phyloP scores from a whole-genome alignment of 139 green algal genomes.

The Chlamydomonas incerta region DNA sequence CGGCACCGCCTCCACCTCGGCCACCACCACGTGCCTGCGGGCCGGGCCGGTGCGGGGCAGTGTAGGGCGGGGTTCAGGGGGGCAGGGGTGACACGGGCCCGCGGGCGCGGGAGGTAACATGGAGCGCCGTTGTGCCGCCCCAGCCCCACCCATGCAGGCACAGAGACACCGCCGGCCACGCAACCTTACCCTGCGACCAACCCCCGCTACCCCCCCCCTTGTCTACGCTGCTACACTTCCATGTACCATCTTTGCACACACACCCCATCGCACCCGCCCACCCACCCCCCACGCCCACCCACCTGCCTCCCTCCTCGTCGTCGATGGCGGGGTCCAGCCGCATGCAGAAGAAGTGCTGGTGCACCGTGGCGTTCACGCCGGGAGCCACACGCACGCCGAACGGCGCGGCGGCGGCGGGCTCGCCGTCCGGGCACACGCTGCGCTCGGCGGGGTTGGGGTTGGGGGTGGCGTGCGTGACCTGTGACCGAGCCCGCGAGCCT shows the following conservation, averaged over 20 bases:
- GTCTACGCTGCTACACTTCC: too few relatives aligned
- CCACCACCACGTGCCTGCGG: conserved; percentile 61
- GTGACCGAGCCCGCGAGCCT: too few relatives aligned
- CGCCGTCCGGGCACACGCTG: conserved; percentile 18
- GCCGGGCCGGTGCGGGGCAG: conserved; percentile 4
- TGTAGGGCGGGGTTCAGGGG: not conserved
- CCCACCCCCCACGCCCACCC: not conserved
- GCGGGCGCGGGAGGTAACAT: too few relatives aligned
- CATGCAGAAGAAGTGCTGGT: conserved; percentile 91
- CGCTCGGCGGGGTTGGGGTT: not conserved
- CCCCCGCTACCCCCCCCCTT: too few relatives aligned
- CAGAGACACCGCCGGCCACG: too few relatives aligned
- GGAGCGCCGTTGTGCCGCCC: too few relatives aligned
- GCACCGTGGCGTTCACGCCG: conserved; percentile 78
- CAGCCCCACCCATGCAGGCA: too few relatives aligned
- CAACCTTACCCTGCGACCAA: too few relatives aligned
- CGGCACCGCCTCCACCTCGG: conserved; percentile 70
- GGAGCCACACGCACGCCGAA: conserved; percentile 79
- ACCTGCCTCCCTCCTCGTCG: conserved; percentile 70
- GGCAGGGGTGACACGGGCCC: not conserved
- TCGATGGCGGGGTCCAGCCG: conserved; percentile 86
- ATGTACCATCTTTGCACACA: too few relatives aligned
- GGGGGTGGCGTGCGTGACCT: too few relatives aligned
- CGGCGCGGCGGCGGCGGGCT: conserved; percentile 55
- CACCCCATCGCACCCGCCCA: too few relatives aligned